A percentile compares a stretch with the other conserved stretches of the same genome.
Conservation (phyloP, 2,329 filamentous ascomycete species). For the Pseudohalonectria lignicola region DNA sequence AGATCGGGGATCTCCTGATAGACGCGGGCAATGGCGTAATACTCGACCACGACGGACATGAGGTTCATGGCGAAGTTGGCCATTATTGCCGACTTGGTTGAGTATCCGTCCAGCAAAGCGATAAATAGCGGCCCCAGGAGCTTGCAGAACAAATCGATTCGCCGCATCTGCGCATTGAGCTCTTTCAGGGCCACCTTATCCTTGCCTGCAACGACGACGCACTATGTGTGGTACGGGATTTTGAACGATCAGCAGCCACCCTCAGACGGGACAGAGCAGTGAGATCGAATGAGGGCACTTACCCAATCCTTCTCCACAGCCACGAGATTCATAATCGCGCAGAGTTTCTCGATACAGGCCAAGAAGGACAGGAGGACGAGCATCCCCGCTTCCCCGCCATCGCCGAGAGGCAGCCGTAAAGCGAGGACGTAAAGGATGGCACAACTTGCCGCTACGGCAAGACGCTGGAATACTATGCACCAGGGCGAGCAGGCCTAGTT, state of each 20-base stretch:
- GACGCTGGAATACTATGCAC: constrained; percentile 19
- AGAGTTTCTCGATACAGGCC: constrained; percentile 59
- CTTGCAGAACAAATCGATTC: constrained; percentile 49
- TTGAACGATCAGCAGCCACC: too few relatives aligned
- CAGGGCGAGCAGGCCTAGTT: neutral
- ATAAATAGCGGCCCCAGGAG: constrained; percentile 40
- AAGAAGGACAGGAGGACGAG: constrained; percentile 32
- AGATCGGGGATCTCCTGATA: constrained; percentile 13
- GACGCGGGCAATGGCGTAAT: constrained; percentile 29
- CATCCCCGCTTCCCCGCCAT: too few relatives aligned
- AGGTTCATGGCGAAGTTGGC: constrained; percentile 34
- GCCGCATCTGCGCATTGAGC: constrained; percentile 45
- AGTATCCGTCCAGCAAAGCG: too few relatives aligned
- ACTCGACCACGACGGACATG: constrained; percentile 32
- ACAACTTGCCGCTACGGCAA: constrained; percentile 36
- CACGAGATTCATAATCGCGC: constrained; percentile 52
- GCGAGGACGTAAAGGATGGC: constrained; percentile 30
- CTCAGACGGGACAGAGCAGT: too few relatives aligned
- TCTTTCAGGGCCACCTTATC: too few relatives aligned
- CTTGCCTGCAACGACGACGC: too few relatives aligned
- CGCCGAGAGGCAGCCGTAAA: too few relatives aligned
- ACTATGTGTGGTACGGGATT: too few relatives aligned
- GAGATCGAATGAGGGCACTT: constrained; percentile 39
- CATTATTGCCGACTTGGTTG: too few relatives aligned
- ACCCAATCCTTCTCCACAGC: constrained; percentile 65